Percentiles rank a stretch among this genome's conserved stretches.
phyloP scores from a whole-genome alignment of 2,329 filamentous ascomycete genomes.

The Alternaria conjuncta region DNA sequence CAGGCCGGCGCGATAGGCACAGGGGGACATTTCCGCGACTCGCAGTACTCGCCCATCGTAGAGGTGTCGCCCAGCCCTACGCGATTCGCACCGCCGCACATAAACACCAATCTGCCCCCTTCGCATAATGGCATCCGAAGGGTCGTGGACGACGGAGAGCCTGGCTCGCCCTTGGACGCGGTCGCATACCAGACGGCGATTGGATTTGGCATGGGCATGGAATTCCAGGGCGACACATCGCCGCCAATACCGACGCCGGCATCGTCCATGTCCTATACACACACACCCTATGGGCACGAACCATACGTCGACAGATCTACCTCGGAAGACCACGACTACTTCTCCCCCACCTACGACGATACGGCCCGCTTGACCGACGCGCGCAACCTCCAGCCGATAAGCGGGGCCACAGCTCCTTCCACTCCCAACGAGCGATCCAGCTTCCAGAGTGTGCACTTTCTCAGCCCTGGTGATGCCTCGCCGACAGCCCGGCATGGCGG shows the following conservation, averaged over 20 bases:
- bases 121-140: conserved; percentile 32
- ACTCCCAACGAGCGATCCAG: conserved; percentile 52
- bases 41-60: conserved; percentile 61
- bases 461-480: conserved; percentile 51
- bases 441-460: conserved; percentile 62
- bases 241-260: conserved; percentile 32
- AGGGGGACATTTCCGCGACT: conserved; percentile 47
- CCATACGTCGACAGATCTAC: conserved; percentile 49
- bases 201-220: conserved; percentile 55
- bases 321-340: conserved; percentile 63
- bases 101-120: conserved; percentile 46
- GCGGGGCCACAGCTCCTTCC: conserved; percentile 53
- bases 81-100: conserved; percentile 39
- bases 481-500: conserved; percentile 63
- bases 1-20: conserved; percentile 51
- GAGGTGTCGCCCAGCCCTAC: conserved; percentile 60
- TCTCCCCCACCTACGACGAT: conserved; percentile 62
- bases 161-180: conserved; percentile 52
- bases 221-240: conserved; percentile 51
- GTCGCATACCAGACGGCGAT: conserved; percentile 58
- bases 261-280: conserved; percentile 59
- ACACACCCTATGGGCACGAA: conserved; percentile 26
- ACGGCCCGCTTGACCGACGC: conserved; percentile 65
- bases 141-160: conserved; percentile 47
- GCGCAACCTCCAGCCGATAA: conserved; percentile 63